phyloP scores from a whole-genome alignment of 2,329 filamentous ascomycete genomes.

The Waltergamsia citrina region DNA sequence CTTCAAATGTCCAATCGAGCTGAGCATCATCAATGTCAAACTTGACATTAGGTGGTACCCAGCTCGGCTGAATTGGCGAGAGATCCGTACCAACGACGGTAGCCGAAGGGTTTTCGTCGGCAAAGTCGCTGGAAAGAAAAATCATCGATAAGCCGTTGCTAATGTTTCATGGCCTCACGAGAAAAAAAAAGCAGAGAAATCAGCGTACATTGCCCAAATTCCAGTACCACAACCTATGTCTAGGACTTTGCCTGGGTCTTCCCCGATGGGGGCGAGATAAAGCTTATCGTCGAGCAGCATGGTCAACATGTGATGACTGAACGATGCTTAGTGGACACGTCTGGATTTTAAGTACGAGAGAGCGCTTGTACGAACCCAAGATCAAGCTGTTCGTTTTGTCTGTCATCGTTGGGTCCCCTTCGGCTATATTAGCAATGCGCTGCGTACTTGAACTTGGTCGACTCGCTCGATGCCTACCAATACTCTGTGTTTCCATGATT shows the following conservation, averaged over 20 bases:
- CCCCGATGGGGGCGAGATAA: constrained; percentile 12
- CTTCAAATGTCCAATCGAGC: constrained; percentile 30
- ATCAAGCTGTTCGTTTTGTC: not conserved
- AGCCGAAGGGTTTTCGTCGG: constrained; percentile 15
- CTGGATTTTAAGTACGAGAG: not conserved
- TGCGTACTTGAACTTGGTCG: not conserved
- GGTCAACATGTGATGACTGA: constrained; percentile 18
- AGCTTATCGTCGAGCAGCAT: constrained; percentile 13
- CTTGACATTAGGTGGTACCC: constrained; percentile 17
- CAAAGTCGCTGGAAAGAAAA: not conserved
- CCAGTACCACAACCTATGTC: constrained; percentile 49
- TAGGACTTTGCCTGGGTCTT: constrained; percentile 16
- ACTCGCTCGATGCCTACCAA: not conserved
- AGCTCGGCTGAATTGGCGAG: constrained; percentile 20
- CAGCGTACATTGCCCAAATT: constrained; percentile 36
- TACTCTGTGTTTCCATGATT: not conserved
- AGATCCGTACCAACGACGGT: constrained; percentile 23
- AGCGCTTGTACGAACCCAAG: not conserved
- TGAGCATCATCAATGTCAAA: constrained; percentile 24
- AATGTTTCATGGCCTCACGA: too few relatives aligned
- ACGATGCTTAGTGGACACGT: not conserved
- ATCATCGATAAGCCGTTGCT: not conserved
- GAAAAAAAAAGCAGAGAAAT: constrained; percentile 3
- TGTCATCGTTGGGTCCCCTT: not conserved
- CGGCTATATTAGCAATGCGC: not conserved